Evolutionary conservation across 495 filamentous ascomycete species (phyloP).

Genomic region (Penicillium tannophilum): DNA sequence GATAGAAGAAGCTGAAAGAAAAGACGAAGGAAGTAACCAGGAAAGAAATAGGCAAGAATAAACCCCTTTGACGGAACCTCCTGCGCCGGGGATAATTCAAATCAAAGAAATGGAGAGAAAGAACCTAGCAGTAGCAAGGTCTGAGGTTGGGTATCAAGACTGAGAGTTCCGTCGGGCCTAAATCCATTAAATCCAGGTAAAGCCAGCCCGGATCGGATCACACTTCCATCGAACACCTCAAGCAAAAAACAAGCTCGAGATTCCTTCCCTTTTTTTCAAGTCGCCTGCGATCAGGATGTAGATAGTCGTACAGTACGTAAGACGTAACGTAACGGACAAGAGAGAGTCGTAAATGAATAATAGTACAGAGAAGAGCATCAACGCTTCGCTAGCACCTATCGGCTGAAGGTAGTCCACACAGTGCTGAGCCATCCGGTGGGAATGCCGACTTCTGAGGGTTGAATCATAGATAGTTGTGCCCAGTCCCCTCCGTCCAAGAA

Average conservation of each 20-base stretch:
- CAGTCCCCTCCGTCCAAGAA: constrained; percentile 51
- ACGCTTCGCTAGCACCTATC: constrained; percentile 17
- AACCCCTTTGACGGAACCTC: background rate
- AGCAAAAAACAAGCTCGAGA: background rate
- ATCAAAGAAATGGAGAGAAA: background rate
- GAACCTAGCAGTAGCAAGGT: background rate
- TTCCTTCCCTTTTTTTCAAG: background rate
- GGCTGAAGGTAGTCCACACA: constrained; percentile 42
- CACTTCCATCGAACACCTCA: background rate
- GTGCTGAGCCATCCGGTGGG: constrained; percentile 46
- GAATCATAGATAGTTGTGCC: constrained; percentile 33
- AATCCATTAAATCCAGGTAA: too few relatives aligned
- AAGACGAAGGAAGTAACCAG: background rate
- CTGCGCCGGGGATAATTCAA: background rate
- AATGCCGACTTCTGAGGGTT: constrained; percentile 39
- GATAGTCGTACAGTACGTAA: constrained; percentile 11
- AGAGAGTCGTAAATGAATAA: constrained; percentile 13
- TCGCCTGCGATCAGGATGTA: constrained; percentile 8
- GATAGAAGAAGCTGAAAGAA: background rate
- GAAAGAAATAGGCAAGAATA: background rate
- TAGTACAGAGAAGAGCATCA: constrained; percentile 8
- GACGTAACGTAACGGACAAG: constrained; percentile 1
- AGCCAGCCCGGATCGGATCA: background rate
- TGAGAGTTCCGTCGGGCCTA: background rate
- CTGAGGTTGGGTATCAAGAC: background rate